These are phyloP conservation scores for Acidomyces sp. DNA, from an alignment of 495 filamentous ascomycete species.

Conservation along the genomic window DNA sequence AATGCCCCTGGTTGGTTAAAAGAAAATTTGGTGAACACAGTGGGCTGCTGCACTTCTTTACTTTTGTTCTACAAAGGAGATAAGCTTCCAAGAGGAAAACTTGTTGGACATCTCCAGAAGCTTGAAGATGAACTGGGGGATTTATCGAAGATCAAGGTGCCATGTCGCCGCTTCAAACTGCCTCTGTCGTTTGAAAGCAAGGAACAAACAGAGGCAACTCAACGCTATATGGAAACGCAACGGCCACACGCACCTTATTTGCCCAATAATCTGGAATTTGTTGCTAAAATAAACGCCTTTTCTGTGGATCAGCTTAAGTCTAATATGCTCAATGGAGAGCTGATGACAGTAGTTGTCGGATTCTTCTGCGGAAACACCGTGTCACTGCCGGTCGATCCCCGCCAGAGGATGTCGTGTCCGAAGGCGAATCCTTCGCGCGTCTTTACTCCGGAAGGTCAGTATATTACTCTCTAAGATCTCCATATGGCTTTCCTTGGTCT, in stretches of 20 bases:
- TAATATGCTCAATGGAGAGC: conserved; percentile 35
- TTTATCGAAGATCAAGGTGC: conserved; percentile 33
- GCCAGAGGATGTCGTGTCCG: conserved; percentile 38
- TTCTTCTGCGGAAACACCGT: conserved; percentile 45
- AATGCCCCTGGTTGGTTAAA: conserved; percentile 28
- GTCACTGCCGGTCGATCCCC: conserved; percentile 43
- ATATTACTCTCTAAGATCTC: conserved; percentile 26
- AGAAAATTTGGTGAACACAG: conserved; percentile 33
- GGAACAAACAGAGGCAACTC: conserved; percentile 35
- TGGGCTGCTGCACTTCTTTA: conserved; percentile 37
- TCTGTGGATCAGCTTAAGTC: conserved; percentile 33
- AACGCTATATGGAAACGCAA: conserved; percentile 46
- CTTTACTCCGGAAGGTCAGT: conserved; percentile 44
- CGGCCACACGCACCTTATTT: conserved; percentile 45
- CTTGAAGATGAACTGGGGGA: conserved; percentile 27
- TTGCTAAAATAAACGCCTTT: conserved; percentile 46
- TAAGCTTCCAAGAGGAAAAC: conserved; percentile 28
- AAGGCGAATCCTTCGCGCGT: conserved; percentile 49
- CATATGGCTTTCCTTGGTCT: too few relatives aligned
- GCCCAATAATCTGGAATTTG: conserved; percentile 44
- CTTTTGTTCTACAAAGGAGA: conserved; percentile 37
- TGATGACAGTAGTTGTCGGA: conserved; percentile 43
- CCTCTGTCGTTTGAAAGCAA: conserved; percentile 42
- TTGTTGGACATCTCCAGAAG: conserved; percentile 22
- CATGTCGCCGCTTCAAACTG: conserved; percentile 39